Conservation (phyloP, 495 filamentous ascomycete species). For the Penicillium robsamsonii region DNA sequence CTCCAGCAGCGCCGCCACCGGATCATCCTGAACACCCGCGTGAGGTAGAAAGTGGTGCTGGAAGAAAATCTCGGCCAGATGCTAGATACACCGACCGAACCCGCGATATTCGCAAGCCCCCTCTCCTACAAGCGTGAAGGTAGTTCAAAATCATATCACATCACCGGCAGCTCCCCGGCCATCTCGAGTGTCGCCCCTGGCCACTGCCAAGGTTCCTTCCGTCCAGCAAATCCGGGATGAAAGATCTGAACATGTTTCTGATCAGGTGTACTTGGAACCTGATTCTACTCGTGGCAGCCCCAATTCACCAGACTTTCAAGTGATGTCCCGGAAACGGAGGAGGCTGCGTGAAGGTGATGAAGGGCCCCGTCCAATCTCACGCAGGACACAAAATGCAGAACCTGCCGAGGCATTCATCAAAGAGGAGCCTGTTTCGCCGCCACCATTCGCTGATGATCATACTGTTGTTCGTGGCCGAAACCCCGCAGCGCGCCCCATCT, state of each 20-base stretch:
- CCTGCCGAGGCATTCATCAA: conserved; percentile 68
- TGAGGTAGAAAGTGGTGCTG: conserved; percentile 17
- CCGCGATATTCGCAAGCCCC: conserved; percentile 24
- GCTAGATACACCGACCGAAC: conserved; percentile 22
- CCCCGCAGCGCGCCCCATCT: conserved; percentile 44
- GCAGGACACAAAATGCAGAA: conserved; percentile 30
- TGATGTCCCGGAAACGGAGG: conserved; percentile 50
- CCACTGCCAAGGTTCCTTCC: conserved; percentile 58
- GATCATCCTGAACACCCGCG: conserved; percentile 30
- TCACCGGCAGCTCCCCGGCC: conserved; percentile 81
- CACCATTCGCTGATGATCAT: conserved; percentile 59
- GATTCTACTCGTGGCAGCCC: conserved; percentile 39
- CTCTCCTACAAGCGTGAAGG: conserved; percentile 39
- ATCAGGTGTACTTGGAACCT: conserved; percentile 26
- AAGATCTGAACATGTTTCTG: conserved; percentile 25
- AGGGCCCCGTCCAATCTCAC: conserved; percentile 27
- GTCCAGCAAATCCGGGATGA: conserved; percentile 34
- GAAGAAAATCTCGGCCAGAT: conserved; percentile 21
- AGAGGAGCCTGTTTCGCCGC: conserved; percentile 80
- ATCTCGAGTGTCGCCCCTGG: conserved; percentile 74
- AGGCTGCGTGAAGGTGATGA: conserved; percentile 38
- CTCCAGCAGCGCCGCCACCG: conserved; percentile 39
- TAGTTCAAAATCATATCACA: conserved; percentile 60
- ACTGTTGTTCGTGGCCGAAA: conserved; percentile 44
- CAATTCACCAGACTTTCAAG: conserved; percentile 29